Evolutionary conservation across 2,329 filamentous ascomycete species (phyloP).

Genomic region (Botrytis tulipae): DNA sequence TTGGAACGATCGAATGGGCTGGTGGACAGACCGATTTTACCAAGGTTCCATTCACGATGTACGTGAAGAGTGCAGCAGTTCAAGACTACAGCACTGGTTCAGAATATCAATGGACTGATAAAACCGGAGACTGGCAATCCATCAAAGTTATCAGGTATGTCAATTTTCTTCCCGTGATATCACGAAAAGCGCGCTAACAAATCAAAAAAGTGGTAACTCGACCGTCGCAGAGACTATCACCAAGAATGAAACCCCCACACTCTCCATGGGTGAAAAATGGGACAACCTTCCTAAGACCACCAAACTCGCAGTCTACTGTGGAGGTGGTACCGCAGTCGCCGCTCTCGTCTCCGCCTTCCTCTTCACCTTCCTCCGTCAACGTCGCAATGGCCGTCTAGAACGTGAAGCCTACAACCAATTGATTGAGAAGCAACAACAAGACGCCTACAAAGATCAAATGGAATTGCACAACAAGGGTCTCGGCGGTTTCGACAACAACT

Average conservation of each 20-base stretch:
- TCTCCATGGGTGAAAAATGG: slow-evolving; percentile 54
- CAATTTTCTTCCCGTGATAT: background rate
- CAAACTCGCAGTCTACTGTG: slow-evolving; percentile 54
- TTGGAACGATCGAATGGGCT: slow-evolving; percentile 66
- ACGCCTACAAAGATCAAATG: slow-evolving; percentile 34
- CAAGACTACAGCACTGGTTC: slow-evolving; percentile 59
- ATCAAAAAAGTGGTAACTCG: slow-evolving; percentile 52
- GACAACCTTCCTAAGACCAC: slow-evolving; percentile 48
- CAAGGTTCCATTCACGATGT: slow-evolving; percentile 70
- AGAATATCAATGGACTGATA: slow-evolving; percentile 64
- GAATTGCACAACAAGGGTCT: slow-evolving; percentile 36
- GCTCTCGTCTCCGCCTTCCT: slow-evolving; percentile 44
- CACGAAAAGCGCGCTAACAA: slow-evolving; percentile 26
- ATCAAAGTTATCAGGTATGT: slow-evolving; percentile 58
- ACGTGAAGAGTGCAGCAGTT: slow-evolving; percentile 60
- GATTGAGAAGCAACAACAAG: slow-evolving; percentile 36
- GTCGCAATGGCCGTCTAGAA: slow-evolving; percentile 52
- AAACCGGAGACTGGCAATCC: slow-evolving; percentile 60
- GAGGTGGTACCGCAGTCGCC: slow-evolving; percentile 46
- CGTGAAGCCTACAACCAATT: slow-evolving; percentile 42
- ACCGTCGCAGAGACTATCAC: slow-evolving; percentile 49
- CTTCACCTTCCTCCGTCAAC: slow-evolving; percentile 56
- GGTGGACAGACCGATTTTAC: slow-evolving; percentile 66
- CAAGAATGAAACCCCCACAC: slow-evolving; percentile 36
- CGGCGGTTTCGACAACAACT: slow-evolving; percentile 32